Evolutionary conservation across 2,329 filamentous ascomycete species (phyloP).

Genomic region (Huntiella abstrusa): DNA sequence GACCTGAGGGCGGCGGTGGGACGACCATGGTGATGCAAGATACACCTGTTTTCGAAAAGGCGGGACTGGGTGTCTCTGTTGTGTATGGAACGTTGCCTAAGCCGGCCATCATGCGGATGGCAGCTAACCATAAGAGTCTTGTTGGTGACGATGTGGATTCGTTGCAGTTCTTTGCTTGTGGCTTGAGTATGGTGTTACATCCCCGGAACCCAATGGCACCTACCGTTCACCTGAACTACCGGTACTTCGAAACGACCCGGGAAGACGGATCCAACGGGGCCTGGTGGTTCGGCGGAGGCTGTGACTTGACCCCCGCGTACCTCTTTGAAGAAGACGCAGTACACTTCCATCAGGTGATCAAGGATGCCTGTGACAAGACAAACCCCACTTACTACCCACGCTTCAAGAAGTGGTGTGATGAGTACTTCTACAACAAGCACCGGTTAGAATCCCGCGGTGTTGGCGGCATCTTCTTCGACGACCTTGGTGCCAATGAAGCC

Average conservation of each 20-base stretch:
- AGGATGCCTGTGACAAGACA: conserved; percentile 82
- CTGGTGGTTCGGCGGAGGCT: conserved; percentile 97
- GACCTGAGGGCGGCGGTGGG: conserved; percentile 77
- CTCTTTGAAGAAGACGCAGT: conserved; percentile 94
- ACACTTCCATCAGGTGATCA: conserved; percentile 89
- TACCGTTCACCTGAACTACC: conserved; percentile 94
- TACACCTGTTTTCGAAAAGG: conserved; percentile 94
- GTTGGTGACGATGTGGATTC: conserved; percentile 51
- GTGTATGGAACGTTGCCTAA: conserved; percentile 85
- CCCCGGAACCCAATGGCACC: conserved; percentile 92
- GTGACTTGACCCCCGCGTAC: conserved; percentile 81
- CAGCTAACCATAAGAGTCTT: conserved; percentile 82
- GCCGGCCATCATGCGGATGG: conserved; percentile 80
- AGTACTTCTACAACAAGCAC: conserved; percentile 92
- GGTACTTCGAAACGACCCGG: conserved; percentile 92
- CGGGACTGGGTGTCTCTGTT: conserved; percentile 82
- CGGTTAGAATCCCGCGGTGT: conserved; percentile 70
- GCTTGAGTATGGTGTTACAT: conserved; percentile 82
- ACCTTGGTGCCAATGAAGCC: conserved; percentile 72
- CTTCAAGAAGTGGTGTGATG: conserved; percentile 97
- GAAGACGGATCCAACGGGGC: conserved; percentile 61
- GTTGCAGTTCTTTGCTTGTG: conserved; percentile 87
- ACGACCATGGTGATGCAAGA: conserved; percentile 91
- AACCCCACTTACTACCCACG: conserved; percentile 79
- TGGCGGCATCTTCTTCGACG: conserved; percentile 97